These are phyloP conservation scores for Skeletonema menzelii DNA, from an alignment of 108 stramenopile genomes.

Conservation along the genomic window DNA sequence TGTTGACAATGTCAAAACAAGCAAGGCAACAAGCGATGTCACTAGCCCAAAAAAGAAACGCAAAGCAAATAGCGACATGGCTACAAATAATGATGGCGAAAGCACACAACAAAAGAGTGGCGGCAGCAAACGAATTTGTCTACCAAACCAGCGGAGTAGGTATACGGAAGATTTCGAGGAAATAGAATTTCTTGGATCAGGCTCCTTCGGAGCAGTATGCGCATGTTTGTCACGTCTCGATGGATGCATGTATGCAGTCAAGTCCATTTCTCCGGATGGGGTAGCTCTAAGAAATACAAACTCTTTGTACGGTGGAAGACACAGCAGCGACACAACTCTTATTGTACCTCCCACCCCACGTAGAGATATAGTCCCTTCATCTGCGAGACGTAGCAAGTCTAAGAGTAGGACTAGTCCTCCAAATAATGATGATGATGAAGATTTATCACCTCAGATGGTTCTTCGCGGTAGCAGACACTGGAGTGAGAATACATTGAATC, in stretches of 20 bases:
- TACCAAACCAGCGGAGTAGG: slow-evolving; percentile 12
- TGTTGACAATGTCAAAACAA: background rate
- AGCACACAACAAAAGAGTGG: background rate
- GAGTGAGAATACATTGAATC: slow-evolving; percentile 31
- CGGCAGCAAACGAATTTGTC: slow-evolving; percentile 1
- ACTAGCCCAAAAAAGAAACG: background rate
- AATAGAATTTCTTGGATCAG: slow-evolving; percentile 39
- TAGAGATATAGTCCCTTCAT: slow-evolving; percentile 11
- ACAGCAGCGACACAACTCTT: background rate
- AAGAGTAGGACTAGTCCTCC: slow-evolving; percentile 51
- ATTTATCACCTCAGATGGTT: background rate
- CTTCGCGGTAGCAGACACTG: slow-evolving; percentile 31
- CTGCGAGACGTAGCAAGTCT: slow-evolving; percentile 21
- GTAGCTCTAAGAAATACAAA: slow-evolving; percentile 1
- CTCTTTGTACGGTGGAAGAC: background rate
- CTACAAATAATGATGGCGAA: background rate
- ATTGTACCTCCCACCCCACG: slow-evolving; percentile 22
- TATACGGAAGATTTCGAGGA: slow-evolving; percentile 45
- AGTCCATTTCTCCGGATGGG: slow-evolving; percentile 28
- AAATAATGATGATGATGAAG: slow-evolving; percentile 15
- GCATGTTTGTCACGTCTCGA: slow-evolving; percentile 43
- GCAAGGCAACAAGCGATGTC: background rate
- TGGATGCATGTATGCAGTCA: slow-evolving; percentile 49
- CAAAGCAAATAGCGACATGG: background rate
- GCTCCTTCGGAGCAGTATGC: slow-evolving; percentile 45